Evolutionary conservation across 1,284 basidiomycete species (phyloP), one percentile per base, ranked within the genome.

Genomic region (Flammula alnicola): DNA sequence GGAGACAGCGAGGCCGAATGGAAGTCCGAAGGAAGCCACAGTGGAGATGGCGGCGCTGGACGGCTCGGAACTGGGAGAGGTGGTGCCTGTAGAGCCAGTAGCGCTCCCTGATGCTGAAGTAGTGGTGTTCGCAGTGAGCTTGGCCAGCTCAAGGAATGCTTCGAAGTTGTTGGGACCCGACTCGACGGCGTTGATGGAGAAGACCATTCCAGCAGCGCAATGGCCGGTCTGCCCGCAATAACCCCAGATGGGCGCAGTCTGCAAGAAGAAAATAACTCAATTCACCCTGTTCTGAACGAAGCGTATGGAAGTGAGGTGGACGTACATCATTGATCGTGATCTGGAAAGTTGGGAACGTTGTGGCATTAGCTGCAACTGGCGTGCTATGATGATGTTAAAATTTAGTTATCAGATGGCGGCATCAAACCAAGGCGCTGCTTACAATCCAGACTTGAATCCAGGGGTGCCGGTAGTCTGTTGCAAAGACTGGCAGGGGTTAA

Each of bases 391-490:
- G 26, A 20, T n/a, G 33, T n/a, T 22, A 10, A n/a, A n/a, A n/a
- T 17, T 37, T 26, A 20, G 45, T 38, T 40, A 5, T 33, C 17
- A n/a, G 17, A n/a, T n/a, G 11, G 5, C 14, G n/a, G 32, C 17
- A 16, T 41, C 12, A 23, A 12, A 37, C 22, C 6, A 22, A 8
- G 39, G 17, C n/a, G 22, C 38, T 11, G n/a, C 72, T 55, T 57
- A 74, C 73, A 72, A 75, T 55, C 74, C 83, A 57, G 82, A 82
- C 58, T 78, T 72, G 63, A 84, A 79, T 3, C 78, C 80, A 51
- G 50, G 54, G 5, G 62, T 64, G 29, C 68, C 71, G 10, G 70
- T 68, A 5, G 68, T 66, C 23, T 69, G 58, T 19, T 68, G 64
- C 43, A 79, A 61, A 42, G 72, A 56, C 25, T 66, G 52, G 66